Base-by-base conservation (phyloP, 345 rosid species). In the Eutrema yunnanense region DNA sequence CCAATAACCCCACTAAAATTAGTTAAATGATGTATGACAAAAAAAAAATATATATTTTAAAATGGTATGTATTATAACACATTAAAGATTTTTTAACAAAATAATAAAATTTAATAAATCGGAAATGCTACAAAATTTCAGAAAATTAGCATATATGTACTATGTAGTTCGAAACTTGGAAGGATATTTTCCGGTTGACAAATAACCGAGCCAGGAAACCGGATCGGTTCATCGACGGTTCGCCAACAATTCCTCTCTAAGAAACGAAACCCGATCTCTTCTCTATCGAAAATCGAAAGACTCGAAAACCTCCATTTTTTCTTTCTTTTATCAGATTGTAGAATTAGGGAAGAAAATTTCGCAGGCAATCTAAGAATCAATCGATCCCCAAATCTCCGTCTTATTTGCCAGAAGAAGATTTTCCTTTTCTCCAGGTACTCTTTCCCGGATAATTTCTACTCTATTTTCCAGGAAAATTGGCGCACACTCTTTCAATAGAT, bases 281-380 rank as follows among this genome's bases (percentile, higher is more conserved):
- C 8, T 14, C n/a, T 33, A 14, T 44, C 33, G 29, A 62, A 0
- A 50, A 22, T 30, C 40, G 53, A 30, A 26, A 69, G 7, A 13
- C 40, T 30, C 47, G 16, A 41, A 8, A 60, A n/a, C 10, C 52
- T 65, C 56, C 34, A 6, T 1, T 8, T 56, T 57, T 5, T 22
- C n/a, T 22, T 40, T 7, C 2, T 10, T 11, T 46, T 22, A 56
- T 59, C 44, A 41, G 70, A 34, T 53, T 62, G 55, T 54, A n/a
- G 36, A 43, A 16, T 55, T 3, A 64, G 19, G n/a, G 61, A 59
- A 75, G 63, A 69, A 37, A 34, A 26, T 67, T 42, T 62, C 50
- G 64, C 69, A 75, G 68, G 41, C 65, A 68, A 67, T 74, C 73
- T 74, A 59, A 59, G 69, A 67, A 60, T 50, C 63, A 44, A 69